Conservation (phyloP, 305 asterid species). For the Ilex paraguariensis region DNA sequence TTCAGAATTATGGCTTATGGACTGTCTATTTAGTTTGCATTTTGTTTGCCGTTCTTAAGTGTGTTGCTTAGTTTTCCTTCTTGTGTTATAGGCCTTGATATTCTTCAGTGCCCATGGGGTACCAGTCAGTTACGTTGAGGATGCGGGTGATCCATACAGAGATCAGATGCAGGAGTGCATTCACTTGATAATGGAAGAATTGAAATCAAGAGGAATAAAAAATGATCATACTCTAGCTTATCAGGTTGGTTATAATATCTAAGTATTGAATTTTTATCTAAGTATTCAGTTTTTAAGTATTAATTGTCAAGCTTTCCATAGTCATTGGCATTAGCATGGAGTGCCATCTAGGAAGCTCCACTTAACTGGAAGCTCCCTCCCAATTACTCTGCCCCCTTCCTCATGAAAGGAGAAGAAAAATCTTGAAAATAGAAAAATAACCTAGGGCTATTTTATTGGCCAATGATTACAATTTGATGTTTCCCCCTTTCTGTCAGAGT, state of each 20-base stretch:
- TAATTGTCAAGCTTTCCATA: too few species aligned
- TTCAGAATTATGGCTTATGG: too few species aligned
- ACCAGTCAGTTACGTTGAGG: slow-evolving; percentile 86
- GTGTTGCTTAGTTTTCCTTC: not conserved
- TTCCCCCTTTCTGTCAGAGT: not conserved
- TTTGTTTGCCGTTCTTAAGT: too few species aligned
- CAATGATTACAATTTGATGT: not conserved
- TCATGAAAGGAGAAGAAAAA: not conserved
- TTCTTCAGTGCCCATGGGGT: slow-evolving; percentile 98
- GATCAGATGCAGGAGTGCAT: slow-evolving; percentile 97
- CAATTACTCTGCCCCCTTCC: not conserved
- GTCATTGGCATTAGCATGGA: too few species aligned
- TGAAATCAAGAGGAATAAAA: slow-evolving; percentile 65
- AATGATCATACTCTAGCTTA: slow-evolving; percentile 82
- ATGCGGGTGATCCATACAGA: slow-evolving; percentile 88
- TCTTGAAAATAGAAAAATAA: not conserved
- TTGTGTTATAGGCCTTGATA: slow-evolving; percentile 51
- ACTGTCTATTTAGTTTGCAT: too few species aligned
- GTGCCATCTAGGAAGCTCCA: not conserved
- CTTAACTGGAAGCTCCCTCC: not conserved
- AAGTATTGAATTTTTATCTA: not conserved
- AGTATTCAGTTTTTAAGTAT: not conserved
- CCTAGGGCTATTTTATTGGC: too few species aligned
- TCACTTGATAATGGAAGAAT: slow-evolving; percentile 82
- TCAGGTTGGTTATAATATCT: slow-evolving; percentile 51